Evolutionary conservation across 73 alveolate genomes (phyloP).

Genomic region (Uronychia setigera): DNA sequence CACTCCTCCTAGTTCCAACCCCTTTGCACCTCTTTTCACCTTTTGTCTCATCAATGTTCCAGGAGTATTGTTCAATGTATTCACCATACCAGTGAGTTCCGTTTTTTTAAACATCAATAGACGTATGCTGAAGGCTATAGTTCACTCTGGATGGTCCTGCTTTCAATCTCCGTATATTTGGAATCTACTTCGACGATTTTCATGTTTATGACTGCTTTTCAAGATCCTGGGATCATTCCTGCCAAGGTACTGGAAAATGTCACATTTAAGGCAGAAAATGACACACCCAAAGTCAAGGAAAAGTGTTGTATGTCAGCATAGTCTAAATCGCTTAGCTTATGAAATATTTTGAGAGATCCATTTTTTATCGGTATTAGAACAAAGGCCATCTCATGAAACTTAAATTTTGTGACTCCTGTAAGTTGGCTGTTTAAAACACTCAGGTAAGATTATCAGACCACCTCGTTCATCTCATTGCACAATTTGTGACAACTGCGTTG

Average conservation of each 20-base stretch:
- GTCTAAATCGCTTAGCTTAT: background rate
- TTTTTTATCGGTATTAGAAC: background rate
- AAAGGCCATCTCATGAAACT: background rate
- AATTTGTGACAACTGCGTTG: conserved; percentile 44
- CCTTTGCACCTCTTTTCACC: background rate
- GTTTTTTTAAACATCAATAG: background rate
- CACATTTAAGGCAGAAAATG: background rate
- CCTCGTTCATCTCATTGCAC: conserved; percentile 44
- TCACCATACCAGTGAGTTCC: background rate
- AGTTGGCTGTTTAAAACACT: background rate
- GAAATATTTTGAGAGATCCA: background rate
- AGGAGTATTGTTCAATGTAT: background rate
- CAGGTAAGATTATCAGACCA: conserved; percentile 34
- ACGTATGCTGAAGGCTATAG: background rate
- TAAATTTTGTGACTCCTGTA: conserved; percentile 11
- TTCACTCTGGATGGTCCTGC: background rate
- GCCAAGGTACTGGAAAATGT: background rate
- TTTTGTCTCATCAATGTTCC: background rate
- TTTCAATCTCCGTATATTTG: background rate
- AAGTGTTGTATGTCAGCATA: background rate
- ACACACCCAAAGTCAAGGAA: background rate
- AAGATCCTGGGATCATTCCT: background rate
- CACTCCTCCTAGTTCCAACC: background rate
- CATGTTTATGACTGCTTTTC: background rate
- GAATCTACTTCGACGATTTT: background rate